Evolutionary conservation across 345 rosid genomes (phyloP), one percentile per base, ranked within the genome.

Genomic region (Triadica sebifera): DNA sequence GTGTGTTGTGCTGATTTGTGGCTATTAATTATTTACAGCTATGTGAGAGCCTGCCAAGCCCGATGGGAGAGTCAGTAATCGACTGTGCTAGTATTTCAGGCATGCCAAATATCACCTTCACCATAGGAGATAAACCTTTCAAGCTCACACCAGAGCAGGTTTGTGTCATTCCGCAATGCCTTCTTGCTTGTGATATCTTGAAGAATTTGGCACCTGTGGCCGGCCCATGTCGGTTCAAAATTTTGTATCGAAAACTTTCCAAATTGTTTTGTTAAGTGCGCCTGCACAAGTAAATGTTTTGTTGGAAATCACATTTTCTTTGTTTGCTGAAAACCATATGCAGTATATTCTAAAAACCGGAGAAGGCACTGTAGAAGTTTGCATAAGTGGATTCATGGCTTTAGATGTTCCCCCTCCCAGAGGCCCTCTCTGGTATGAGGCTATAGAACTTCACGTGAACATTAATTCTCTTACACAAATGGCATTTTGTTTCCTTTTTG

Each of bases 271-370:
- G 34, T 29, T 29, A 29, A 29, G 34, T 29, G 34, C 2, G 34
- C 34, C 34, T 29, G 34, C 34, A 29, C 34, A 29, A 29, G 34
- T 29, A 29, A 29, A 29, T 29, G 34, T 29, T 29, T 29, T 29
- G 34, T 29, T 29, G 34, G 34, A 29, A 29, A 29, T 29, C 2
- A 29, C 1, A 8, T 6, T 43, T 10, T 43, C 10, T 53, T 41
- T 29, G 3, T 4, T 5, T 0, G 6, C 17, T 62, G 63, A 20
- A 7, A 79, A 37, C 59, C 49, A n/a, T 25, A 59, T 65, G 56
- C 93, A 93, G 98, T 93, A 93, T 70, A 79, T 93, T 73, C 73
- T 93, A 52, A 88, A 82, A 85, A 82, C 85, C 38, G 93, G 89
- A 41, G 83, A 81, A 63, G 89, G 93, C 45, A 2, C 61, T 70